These are phyloP conservation scores for Canariomyces notabilis DNA, from an alignment of 2,329 filamentous ascomycete genomes.

Conservation along the genomic window DNA sequence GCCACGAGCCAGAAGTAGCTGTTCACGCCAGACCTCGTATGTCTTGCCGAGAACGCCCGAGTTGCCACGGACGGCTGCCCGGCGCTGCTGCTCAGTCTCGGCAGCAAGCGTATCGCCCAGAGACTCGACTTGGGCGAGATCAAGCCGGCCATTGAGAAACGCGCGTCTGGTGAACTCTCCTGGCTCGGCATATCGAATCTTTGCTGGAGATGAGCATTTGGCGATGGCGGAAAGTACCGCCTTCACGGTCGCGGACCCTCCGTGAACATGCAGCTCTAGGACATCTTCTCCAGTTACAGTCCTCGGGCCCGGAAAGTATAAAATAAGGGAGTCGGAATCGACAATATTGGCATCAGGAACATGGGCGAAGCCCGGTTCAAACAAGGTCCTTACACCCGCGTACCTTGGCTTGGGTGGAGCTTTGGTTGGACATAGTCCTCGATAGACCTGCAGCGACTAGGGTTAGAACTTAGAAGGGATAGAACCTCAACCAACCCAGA, in stretches of 20 bases:
- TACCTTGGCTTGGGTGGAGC: constrained; percentile 43
- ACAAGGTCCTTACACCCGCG: constrained; percentile 71
- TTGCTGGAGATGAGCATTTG: constrained; percentile 33
- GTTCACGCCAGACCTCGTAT: constrained; percentile 78
- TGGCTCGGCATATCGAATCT: constrained; percentile 82
- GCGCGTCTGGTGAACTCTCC: constrained; percentile 93
- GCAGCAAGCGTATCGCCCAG: constrained; percentile 59
- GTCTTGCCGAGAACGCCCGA: constrained; percentile 63
- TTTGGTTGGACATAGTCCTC: constrained; percentile 45
- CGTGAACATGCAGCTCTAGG: constrained; percentile 91
- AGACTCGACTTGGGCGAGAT: constrained; percentile 76
- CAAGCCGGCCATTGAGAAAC: constrained; percentile 79
- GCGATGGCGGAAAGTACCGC: constrained; percentile 78
- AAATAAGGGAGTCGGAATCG: constrained; percentile 73
- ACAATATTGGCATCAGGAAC: constrained; percentile 46
- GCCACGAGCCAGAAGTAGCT: constrained; percentile 74
- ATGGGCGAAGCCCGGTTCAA: constrained; percentile 40
- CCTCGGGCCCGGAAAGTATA: constrained; percentile 75
- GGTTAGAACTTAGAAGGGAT: no score
- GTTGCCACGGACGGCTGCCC: constrained; percentile 74
- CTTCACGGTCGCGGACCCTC: constrained; percentile 81
- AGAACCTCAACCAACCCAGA: no score
- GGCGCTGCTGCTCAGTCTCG: constrained; percentile 89
- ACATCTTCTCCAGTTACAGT: constrained; percentile 92
- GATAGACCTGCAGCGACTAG: constrained; percentile 48